Base-by-base conservation (phyloP, 2,329 filamentous ascomycete species). In the Calonectria hongkongensis region DNA sequence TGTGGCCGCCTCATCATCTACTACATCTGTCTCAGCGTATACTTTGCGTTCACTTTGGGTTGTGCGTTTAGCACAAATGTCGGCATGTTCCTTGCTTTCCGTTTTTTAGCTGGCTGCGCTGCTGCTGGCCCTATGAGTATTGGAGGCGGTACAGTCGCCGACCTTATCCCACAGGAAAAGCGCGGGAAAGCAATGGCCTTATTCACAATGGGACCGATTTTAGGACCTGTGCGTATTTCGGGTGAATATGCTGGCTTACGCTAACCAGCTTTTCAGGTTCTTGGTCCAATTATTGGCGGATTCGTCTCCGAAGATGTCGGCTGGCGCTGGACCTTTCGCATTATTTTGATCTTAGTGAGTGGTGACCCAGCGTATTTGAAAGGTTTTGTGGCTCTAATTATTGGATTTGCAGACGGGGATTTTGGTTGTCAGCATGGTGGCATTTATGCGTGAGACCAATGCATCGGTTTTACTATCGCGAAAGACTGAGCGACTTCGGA, bases 361-460 rank as follows among this genome's bases (percentile, higher is more conserved):
- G 21, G 7, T 30, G 15, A 28, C 16, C 48, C 80, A 33, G 36
- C 8, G 18, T 21, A 25, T 30, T 10, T 41, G 1, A 16, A 27
- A 36, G 33, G 10, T 9, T 6, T 36, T 36, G 10, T 36, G 3
- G 4, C 1, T 41, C 39, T 63, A 45, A 63, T 16, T 6, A 28
- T 36, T 39, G 25, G 15, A 21, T 21, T n/a, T 12, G 5, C 48
- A 71, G 54, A 25, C 62, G 15, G 69, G 63, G 13, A 10, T 51
- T 25, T 10, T 67, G 13, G 41, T 16, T 27, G 7, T 71, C 13
- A 21, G 18, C 12, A 65, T 65, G 6, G 56, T 68, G 2, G 5
- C 48, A 36, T 48, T 68, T n/a, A 45, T 65, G 27, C 54, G 39
- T 5, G 82, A 84, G 74, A 82, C 82, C 1, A 50, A 48, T 39